These are phyloP conservation scores for Telopea speciosissima DNA, from an alignment of 177 flowering plant species.

Conservation along the genomic window DNA sequence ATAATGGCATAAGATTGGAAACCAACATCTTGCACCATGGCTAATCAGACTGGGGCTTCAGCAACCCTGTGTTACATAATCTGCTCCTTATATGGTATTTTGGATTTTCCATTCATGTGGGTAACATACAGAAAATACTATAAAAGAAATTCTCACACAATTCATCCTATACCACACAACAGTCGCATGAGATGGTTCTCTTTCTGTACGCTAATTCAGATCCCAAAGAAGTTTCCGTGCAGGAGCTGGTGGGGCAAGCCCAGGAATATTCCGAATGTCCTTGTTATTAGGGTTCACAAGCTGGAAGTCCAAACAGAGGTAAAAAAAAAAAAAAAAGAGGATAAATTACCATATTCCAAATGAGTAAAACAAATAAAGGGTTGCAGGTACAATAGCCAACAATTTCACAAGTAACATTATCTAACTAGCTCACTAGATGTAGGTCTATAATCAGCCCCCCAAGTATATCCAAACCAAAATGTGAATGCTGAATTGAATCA, in stretches of 20 bases:
- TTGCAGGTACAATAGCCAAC: neutral
- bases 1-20: neutral
- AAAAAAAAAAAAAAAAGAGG: neutral
- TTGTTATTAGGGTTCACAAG: conserved; percentile 65
- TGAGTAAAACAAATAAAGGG: neutral
- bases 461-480: neutral
- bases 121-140: no score
- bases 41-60: neutral
- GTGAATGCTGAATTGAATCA: neutral
- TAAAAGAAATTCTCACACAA: no score
- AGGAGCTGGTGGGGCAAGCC: conserved; percentile 81
- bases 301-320: neutral
- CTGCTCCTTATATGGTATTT: neutral
- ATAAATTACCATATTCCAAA: neutral
- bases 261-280: conserved; percentile 81
- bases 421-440: neutral
- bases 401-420: neutral
- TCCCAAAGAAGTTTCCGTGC: conserved; percentile 57
- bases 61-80: neutral
- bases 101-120: neutral
- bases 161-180: neutral
- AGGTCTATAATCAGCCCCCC: neutral
- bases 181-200: neutral
- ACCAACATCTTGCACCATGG: neutral
- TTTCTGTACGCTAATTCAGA: conserved; percentile 10